A percentile compares a stretch with the other conserved stretches of the same genome.
These are phyloP conservation scores for Lobosporangium transversale DNA, from an alignment of 192 early-diverging fungal species.

Conservation along the genomic window DNA sequence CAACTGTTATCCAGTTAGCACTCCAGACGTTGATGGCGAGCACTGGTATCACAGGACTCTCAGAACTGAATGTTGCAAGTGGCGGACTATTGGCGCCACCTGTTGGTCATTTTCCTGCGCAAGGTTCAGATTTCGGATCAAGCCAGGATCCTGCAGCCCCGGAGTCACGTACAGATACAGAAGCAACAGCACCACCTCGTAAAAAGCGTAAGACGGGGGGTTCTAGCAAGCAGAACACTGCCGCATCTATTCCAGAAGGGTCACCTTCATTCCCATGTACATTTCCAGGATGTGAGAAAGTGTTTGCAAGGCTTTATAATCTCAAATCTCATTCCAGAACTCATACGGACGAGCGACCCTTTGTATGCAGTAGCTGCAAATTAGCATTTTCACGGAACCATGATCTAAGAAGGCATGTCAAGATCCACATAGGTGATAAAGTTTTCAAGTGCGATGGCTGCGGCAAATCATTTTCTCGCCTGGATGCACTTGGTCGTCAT, in stretches of 20 bases:
- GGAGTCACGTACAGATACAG: neutral
- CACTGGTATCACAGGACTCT: constrained; percentile 25
- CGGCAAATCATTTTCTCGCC: constrained; percentile 76
- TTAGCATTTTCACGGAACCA: constrained; percentile 86
- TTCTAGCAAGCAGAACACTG: constrained; percentile 28
- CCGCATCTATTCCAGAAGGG: constrained; percentile 57
- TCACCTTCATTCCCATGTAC: constrained; percentile 40
- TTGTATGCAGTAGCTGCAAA: constrained; percentile 73
- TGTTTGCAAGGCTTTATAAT: constrained; percentile 78
- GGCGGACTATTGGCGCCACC: constrained; percentile 19
- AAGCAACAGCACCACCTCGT: neutral
- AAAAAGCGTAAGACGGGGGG: constrained; percentile 35
- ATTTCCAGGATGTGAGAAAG: constrained; percentile 64
- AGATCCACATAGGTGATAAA: constrained; percentile 77
- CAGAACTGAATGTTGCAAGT: constrained; percentile 8
- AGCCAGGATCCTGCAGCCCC: constrained; percentile 13
- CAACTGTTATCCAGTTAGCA: constrained; percentile 27
- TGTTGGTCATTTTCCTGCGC: constrained; percentile 38
- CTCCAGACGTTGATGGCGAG: constrained; percentile 25
- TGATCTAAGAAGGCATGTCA: constrained; percentile 84
- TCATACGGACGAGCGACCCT: constrained; percentile 76
- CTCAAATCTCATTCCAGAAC: constrained; percentile 78
- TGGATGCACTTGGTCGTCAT: constrained; percentile 82
- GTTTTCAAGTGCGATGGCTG: constrained; percentile 77
- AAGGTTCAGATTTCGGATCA: constrained; percentile 46